Conservation (phyloP, 495 filamentous ascomycete species). For the Neurospora terricola region DNA sequence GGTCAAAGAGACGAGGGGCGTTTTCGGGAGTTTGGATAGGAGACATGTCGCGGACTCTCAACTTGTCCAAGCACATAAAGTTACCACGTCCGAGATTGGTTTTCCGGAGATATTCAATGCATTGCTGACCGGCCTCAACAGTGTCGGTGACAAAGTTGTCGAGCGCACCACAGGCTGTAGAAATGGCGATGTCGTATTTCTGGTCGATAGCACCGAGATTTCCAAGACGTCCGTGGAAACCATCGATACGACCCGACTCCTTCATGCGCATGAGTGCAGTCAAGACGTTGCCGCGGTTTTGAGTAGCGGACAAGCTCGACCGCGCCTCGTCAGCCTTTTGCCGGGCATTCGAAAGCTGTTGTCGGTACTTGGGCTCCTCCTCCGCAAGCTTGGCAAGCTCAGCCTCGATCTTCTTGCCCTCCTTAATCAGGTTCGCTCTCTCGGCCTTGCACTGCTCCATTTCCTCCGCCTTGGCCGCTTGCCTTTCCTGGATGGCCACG, state of each 20-base stretch:
- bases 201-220: conserved; percentile 93
- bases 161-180: conserved; percentile 82
- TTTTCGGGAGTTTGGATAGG: conserved; percentile 81
- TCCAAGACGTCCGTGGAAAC: conserved; percentile 90
- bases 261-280: conserved; percentile 86
- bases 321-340: conserved; percentile 94
- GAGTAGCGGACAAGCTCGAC: conserved; percentile 75
- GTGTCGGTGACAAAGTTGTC: conserved; percentile 95
- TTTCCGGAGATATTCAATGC: conserved; percentile 93
- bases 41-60: conserved; percentile 64
- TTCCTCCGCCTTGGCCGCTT: conserved; percentile 59
- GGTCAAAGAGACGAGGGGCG: conserved; percentile 84
- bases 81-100: conserved; percentile 96
- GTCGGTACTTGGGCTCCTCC: conserved; percentile 70
- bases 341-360: conserved; percentile 73
- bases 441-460: conserved; percentile 66
- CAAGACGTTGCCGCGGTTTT: conserved; percentile 88
- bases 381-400: conserved; percentile 61
- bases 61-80: conserved; percentile 88
- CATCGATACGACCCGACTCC: conserved; percentile 91
- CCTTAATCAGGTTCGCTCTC: conserved; percentile 60
- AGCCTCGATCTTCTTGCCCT: conserved; percentile 56
- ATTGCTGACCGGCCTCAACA: conserved; percentile 90
- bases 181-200: conserved; percentile 93
- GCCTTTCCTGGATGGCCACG: conserved; percentile 54